phyloP scores from a whole-genome alignment of 2,329 filamentous ascomycete genomes.

The Aspergillus fijiensis region DNA sequence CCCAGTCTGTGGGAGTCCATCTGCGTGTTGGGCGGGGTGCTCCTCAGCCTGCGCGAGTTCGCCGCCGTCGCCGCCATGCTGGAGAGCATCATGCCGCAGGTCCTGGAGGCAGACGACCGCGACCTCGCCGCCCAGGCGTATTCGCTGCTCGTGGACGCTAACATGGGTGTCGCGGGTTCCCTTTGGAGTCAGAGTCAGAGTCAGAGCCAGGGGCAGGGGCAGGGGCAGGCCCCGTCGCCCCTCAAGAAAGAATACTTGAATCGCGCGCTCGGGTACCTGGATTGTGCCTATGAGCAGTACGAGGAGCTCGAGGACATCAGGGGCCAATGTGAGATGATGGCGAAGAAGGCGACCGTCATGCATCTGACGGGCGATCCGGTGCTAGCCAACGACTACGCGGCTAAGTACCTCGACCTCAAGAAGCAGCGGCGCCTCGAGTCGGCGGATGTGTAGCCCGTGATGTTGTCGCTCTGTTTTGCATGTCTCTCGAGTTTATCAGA shows the following conservation, averaged over 20 bases:
- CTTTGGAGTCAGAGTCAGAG: constrained; percentile 32
- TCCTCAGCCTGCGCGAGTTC: constrained; percentile 71
- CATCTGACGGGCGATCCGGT: constrained; percentile 65
- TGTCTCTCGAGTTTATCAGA: no score
- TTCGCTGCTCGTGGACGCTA: constrained; percentile 69
- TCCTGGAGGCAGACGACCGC: constrained; percentile 68
- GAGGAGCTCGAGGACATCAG: constrained; percentile 65
- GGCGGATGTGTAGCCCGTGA: neutral
- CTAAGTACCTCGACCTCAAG: constrained; percentile 62
- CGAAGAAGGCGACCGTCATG: constrained; percentile 78
- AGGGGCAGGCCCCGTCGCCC: constrained; percentile 20
- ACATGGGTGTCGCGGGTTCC: constrained; percentile 70
- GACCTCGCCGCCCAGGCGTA: constrained; percentile 67
- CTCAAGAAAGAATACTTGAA: constrained; percentile 57
- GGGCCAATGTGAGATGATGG: constrained; percentile 75
- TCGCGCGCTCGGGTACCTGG: constrained; percentile 60
- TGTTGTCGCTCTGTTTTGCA: neutral
- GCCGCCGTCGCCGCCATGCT: constrained; percentile 64
- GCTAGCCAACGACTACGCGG: constrained; percentile 65
- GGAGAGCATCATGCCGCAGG: constrained; percentile 69
- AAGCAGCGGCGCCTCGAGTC: constrained; percentile 32
- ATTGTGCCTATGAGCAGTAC: constrained; percentile 64
- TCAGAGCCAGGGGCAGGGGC: no score
- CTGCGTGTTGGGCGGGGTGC: constrained; percentile 64
- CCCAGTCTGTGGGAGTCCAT: constrained; percentile 72